Conservation (phyloP, 352 stramenopile species). For the Lagenidium sp. region DNA sequence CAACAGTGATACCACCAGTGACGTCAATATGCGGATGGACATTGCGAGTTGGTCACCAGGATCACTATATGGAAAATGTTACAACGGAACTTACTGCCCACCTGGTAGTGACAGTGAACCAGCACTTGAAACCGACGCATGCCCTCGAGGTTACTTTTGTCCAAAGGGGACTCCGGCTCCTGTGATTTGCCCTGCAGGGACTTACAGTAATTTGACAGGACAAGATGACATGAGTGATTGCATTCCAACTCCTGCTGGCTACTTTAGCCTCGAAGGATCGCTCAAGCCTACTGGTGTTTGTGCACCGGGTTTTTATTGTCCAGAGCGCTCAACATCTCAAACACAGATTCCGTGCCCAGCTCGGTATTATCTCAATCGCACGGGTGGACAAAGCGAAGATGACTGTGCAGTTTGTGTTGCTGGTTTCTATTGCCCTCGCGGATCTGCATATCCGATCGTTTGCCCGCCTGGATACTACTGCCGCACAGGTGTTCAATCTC, state of each 20-base stretch:
- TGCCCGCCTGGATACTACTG: slow-evolving; percentile 87
- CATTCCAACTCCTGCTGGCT: slow-evolving; percentile 58
- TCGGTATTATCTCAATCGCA: slow-evolving; percentile 67
- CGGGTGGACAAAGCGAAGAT: slow-evolving; percentile 44
- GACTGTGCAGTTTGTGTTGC: slow-evolving; percentile 69
- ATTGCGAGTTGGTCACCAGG: slow-evolving; percentile 50
- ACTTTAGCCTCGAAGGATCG: slow-evolving; percentile 53
- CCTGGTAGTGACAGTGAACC: slow-evolving; percentile 58
- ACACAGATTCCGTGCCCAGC: slow-evolving; percentile 72
- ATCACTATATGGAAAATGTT: slow-evolving; percentile 66
- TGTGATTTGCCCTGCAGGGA: slow-evolving; percentile 75
- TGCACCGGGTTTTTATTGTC: slow-evolving; percentile 81
- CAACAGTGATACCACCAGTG: slow-evolving; percentile 54
- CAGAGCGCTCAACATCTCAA: slow-evolving; percentile 43
- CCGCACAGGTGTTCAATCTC: slow-evolving; percentile 57
- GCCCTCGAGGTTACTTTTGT: slow-evolving; percentile 78
- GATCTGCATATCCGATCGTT: slow-evolving; percentile 40
- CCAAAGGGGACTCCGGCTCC: slow-evolving; percentile 51
- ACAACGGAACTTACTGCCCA: slow-evolving; percentile 85
- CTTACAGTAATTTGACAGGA: slow-evolving; percentile 75
- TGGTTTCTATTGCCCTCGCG: slow-evolving; percentile 56
- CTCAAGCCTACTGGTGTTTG: slow-evolving; percentile 51
- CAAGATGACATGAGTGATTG: slow-evolving; percentile 69
- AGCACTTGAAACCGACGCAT: slow-evolving; percentile 55
- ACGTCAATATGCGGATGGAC: slow-evolving; percentile 47